Conservation (phyloP, 2,329 filamentous ascomycete genomes). For the Venturia effusa region DNA sequence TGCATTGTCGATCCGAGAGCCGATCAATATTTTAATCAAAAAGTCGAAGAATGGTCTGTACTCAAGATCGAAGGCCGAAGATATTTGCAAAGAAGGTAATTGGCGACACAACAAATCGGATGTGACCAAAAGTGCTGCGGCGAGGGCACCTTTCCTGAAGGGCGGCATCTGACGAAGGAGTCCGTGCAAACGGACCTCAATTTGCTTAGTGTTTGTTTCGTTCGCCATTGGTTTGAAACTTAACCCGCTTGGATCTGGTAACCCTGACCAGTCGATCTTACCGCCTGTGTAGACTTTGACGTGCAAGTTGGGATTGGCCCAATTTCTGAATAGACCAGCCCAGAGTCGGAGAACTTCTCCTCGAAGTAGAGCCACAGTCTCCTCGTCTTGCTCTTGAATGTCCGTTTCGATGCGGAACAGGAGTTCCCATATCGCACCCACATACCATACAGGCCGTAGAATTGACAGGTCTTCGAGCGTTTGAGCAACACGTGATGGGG, state of each 20-base stretch:
- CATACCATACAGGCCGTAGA: not conserved
- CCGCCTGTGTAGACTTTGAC: not conserved
- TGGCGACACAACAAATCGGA: slow-evolving; percentile 1
- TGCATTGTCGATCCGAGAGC: not conserved
- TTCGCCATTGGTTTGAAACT: not conserved
- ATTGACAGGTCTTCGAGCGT: not conserved
- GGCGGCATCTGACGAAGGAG: not conserved
- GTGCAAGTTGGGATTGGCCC: not conserved
- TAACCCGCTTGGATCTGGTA: not conserved
- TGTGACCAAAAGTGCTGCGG: not conserved
- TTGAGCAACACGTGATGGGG: not conserved
- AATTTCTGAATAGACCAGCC: not conserved
- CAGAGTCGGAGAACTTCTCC: not conserved
- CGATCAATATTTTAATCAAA: not conserved
- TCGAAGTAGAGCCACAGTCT: not conserved
- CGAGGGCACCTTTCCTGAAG: not conserved
- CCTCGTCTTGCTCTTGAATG: not conserved
- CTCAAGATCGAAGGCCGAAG: not conserved
- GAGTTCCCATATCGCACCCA: slow-evolving; percentile 1
- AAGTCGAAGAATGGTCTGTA: slow-evolving; percentile 1
- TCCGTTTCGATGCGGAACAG: not conserved
- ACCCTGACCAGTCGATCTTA: slow-evolving; percentile 5
- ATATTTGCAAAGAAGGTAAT: not conserved
- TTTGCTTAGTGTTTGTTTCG: not conserved
- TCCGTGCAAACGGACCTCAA: not conserved